These are phyloP conservation scores for Aspergillus panamensis DNA, from an alignment of 495 filamentous ascomycete species.

Conservation along the genomic window DNA sequence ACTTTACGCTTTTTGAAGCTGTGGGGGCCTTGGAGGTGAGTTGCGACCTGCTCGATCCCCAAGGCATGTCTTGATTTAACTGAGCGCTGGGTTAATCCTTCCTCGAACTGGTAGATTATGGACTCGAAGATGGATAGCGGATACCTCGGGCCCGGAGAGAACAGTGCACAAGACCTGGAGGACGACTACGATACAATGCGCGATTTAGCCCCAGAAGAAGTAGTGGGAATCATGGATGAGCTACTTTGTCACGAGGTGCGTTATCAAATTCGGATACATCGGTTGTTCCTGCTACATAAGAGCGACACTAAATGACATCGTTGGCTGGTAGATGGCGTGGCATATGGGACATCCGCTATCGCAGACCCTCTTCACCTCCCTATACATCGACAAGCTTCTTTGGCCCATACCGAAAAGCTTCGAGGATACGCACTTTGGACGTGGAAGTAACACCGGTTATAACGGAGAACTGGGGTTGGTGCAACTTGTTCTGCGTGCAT, in stretches of 20 bases:
- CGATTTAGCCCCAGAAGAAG: conserved; percentile 68
- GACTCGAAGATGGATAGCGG: conserved; percentile 98
- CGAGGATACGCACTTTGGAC: conserved; percentile 65
- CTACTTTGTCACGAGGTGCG: conserved; percentile 81
- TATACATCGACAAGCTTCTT: conserved; percentile 84
- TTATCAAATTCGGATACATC: conserved; percentile 3
- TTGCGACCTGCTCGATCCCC: conserved; percentile 10
- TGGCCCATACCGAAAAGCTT: conserved; percentile 63
- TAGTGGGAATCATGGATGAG: conserved; percentile 92
- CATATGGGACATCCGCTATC: conserved; percentile 91
- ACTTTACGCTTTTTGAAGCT: conserved; percentile 88
- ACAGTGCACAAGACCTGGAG: conserved; percentile 56
- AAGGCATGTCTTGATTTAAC: neutral
- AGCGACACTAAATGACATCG: conserved; percentile 22
- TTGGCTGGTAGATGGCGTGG: conserved; percentile 77
- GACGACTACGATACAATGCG: conserved; percentile 78
- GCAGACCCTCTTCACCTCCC: conserved; percentile 90
- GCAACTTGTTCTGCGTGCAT: conserved; percentile 71
- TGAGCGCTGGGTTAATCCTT: conserved; percentile 10
- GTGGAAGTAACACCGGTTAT: conserved; percentile 33
- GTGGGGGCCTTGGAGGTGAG: conserved; percentile 92
- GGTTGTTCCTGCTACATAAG: too few relatives aligned
- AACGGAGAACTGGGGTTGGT: conserved; percentile 48
- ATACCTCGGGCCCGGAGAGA: conserved; percentile 68
- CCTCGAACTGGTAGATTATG: conserved; percentile 68